Conservation (phyloP, 2,329 filamentous ascomycete species). For the Aspergillus bombycis region DNA sequence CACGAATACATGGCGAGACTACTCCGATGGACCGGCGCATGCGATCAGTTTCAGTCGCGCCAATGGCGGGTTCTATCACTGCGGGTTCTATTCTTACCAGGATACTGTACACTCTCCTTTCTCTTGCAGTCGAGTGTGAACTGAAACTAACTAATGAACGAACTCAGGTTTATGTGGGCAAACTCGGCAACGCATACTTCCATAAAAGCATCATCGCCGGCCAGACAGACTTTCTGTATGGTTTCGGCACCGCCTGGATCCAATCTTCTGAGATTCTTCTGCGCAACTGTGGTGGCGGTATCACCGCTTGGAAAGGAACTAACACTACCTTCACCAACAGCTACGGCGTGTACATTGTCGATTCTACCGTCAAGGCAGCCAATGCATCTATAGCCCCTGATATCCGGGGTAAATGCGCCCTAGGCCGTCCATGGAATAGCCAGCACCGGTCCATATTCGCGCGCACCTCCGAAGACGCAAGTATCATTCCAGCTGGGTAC, state of each 20-base stretch:
- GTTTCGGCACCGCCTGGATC: conserved; percentile 67
- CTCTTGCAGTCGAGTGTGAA: background rate
- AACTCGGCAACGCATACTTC: conserved; percentile 68
- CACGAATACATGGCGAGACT: conserved; percentile 60
- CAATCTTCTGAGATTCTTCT: conserved; percentile 58
- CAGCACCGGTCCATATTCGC: conserved; percentile 62
- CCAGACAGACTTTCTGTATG: conserved; percentile 70
- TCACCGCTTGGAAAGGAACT: conserved; percentile 70
- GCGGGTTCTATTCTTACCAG: conserved; percentile 68
- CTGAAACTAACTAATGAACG: conserved; percentile 2
- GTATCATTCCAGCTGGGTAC: conserved; percentile 58
- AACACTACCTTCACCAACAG: conserved; percentile 69
- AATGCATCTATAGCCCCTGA: conserved; percentile 51
- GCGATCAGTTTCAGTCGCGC: conserved; percentile 65
- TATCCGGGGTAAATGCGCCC: conserved; percentile 54
- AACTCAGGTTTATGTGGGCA: conserved; percentile 61
- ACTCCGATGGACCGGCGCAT: conserved; percentile 59
- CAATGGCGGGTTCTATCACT: conserved; percentile 69
- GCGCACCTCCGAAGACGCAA: conserved; percentile 58
- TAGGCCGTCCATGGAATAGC: conserved; percentile 67
- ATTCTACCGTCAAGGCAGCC: conserved; percentile 57
- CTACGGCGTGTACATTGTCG: conserved; percentile 67
- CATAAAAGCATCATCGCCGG: conserved; percentile 63
- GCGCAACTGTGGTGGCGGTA: conserved; percentile 65
- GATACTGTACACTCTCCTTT: conserved; percentile 55